Evolutionary conservation across 257 asterid genomes (phyloP), one percentile per base, ranked within the genome.

Genomic region (Leonotis leonurus): DNA sequence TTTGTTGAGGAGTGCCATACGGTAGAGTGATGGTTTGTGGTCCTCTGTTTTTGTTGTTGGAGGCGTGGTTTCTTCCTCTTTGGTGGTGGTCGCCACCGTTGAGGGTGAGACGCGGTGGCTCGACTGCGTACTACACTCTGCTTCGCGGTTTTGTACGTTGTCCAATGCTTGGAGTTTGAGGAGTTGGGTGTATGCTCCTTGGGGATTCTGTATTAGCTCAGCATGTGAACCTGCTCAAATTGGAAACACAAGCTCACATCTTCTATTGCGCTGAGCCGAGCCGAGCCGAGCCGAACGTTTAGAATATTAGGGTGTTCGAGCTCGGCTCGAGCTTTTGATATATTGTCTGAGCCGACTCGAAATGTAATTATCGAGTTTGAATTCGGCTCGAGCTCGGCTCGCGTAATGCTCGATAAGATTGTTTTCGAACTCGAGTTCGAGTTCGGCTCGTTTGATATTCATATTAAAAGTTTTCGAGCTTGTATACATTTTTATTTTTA

Each of bases 141-240:
- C n/a, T 45, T 37, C 72, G 3, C 16, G 52, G 10, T 49, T 17
- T 16, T 61, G 77, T 53, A 51, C 62, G 29, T 46, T 65, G 29
- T 46, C 49, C 32, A 53, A 18, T 13, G 69, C 75, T 67, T 81
- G 92, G 36, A 79, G 56, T 10, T 25, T 70, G 25, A 80, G 33
- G 62, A 84, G 88, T 58, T 70, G 78, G 10, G 69, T 70, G 76
- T 81, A 81, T 36, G 79, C 73, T 51, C 92, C 88, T 11, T 75
- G 61, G 8, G 73, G 76, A 69, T 77, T 67, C 56, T 46, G 72
- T 12, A 68, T 40, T 8, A 84, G 73, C 32, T 79, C 83, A 3
- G 73, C 65, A 78, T 84, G 92, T 8, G 80, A 74, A 49, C 71
- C 64, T 57, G 50, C 3, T 52, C n/a, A 54, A 0, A 13, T 29